Conservation (phyloP, 331 rosid genomes). For the Malus hybrid region DNA sequence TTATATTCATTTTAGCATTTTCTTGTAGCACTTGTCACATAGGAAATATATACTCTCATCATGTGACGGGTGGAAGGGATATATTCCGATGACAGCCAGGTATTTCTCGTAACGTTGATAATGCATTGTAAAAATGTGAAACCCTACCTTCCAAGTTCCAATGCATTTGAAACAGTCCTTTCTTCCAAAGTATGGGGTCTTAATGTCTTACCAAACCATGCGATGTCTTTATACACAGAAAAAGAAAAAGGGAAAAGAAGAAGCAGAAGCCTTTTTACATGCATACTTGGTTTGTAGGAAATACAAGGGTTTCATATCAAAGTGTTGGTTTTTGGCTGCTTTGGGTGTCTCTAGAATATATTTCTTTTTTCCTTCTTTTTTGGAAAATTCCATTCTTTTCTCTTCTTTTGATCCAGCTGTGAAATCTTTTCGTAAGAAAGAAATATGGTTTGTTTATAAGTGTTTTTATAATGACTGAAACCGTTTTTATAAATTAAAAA, state of each 20-base stretch:
- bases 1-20: not conserved
- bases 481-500: too few relatives aligned
- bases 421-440: slow-evolving; percentile 20
- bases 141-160: not conserved
- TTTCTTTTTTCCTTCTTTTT: too few relatives aligned
- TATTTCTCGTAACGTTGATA: not conserved
- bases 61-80: not conserved
- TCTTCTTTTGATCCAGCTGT: slow-evolving; percentile 12
- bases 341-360: slow-evolving; percentile 31
- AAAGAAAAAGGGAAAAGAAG: not conserved
- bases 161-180: not conserved
- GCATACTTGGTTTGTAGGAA: not conserved
- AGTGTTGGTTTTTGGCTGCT: slow-evolving; percentile 43
- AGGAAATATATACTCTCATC: not conserved
- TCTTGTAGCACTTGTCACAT: not conserved
- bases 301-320: slow-evolving; percentile 22
- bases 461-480: too few relatives aligned
- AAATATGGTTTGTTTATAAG: too few relatives aligned
- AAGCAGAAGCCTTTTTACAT: slow-evolving; percentile 5
- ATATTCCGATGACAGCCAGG: too few relatives aligned
- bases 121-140: not conserved
- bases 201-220: not conserved
- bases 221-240: not conserved
- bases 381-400: too few relatives aligned
- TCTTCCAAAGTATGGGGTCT: not conserved